A percentile compares a stretch with the other conserved stretches of the same genome.
phyloP scores from a whole-genome alignment of 2,329 filamentous ascomycete species.

The Drechslerella dactyloides region DNA sequence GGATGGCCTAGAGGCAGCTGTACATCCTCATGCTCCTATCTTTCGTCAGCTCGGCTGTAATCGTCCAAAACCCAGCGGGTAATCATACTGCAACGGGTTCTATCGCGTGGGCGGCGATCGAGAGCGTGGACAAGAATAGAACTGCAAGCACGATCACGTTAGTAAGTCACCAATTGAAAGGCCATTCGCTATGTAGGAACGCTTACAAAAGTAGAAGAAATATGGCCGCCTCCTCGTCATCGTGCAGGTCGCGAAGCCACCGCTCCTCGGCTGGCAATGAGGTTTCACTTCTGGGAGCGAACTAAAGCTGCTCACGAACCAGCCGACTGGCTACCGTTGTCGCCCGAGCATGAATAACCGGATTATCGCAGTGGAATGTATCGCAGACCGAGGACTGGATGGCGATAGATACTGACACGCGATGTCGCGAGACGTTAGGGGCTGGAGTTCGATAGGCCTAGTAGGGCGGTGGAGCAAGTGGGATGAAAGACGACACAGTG shows the following conservation, averaged over 20 bases:
- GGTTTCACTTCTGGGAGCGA: conserved; percentile 4
- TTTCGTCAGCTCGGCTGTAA: neutral
- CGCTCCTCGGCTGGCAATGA: neutral
- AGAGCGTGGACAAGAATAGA: conserved; percentile 41
- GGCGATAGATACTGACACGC: neutral
- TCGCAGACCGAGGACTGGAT: neutral
- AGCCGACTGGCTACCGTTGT: conserved; percentile 44
- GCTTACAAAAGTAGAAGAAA: conserved; percentile 33
- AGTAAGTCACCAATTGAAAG: conserved; percentile 11
- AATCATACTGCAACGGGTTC: conserved; percentile 33
- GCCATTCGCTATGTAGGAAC: neutral
- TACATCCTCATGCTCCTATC: conserved; percentile 37
- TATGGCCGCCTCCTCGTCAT: conserved; percentile 41
- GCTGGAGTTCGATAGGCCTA: conserved; percentile 5
- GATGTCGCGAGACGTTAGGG: conserved; percentile 1
- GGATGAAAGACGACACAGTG: conserved; percentile 48
- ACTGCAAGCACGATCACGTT: conserved; percentile 17
- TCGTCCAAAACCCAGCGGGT: neutral
- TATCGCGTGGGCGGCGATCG: conserved; percentile 44
- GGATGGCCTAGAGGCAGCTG: conserved; percentile 26
- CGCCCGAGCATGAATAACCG: conserved; percentile 35
- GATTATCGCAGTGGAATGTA: conserved; percentile 3
- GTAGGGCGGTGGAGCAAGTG: conserved; percentile 9
- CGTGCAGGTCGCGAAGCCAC: conserved; percentile 11
- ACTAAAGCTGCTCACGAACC: conserved; percentile 15